These are phyloP conservation scores for Zizania latifolia DNA, from an alignment of 176 grass and related monocot genomes.

Conservation along the genomic window DNA sequence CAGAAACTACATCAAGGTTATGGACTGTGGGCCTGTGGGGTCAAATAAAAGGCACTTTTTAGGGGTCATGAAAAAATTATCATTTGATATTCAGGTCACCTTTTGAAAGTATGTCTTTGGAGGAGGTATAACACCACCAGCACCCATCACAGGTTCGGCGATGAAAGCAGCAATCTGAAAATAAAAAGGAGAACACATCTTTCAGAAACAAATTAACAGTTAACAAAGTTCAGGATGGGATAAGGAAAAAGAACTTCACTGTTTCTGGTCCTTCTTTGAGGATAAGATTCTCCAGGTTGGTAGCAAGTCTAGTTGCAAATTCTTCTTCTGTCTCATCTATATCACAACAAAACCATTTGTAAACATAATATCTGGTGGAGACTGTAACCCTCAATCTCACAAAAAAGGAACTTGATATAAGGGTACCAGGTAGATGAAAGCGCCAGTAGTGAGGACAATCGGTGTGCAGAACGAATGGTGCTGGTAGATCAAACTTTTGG, in stretches of 20 bases:
- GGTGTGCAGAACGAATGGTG: slow-evolving; percentile 81
- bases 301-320: slow-evolving; percentile 74
- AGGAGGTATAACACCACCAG: slow-evolving; percentile 90
- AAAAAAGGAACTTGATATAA: not conserved
- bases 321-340: slow-evolving; percentile 96
- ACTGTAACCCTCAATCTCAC: not conserved
- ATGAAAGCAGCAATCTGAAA: slow-evolving; percentile 96
- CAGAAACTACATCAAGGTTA: not conserved
- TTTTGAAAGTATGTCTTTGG: slow-evolving; percentile 92
- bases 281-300: slow-evolving; percentile 93
- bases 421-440: slow-evolving; percentile 70
- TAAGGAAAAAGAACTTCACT: slow-evolving; percentile 29
- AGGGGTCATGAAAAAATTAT: not conserved
- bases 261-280: slow-evolving; percentile 96
- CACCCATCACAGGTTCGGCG: slow-evolving; percentile 95
- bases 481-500: slow-evolving; percentile 95
- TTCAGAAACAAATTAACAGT: not conserved
- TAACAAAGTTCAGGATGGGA: not conserved
- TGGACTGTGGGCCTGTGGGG: too few species aligned
- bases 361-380: not conserved
- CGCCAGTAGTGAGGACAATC: slow-evolving; percentile 96
- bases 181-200: not conserved
- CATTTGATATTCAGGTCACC: slow-evolving; percentile 28
- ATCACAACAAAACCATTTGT: not conserved
- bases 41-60: not conserved